These are phyloP conservation scores for Candida yuanshanica DNA, from an alignment of 805 yeast species.

Conservation along the genomic window DNA sequence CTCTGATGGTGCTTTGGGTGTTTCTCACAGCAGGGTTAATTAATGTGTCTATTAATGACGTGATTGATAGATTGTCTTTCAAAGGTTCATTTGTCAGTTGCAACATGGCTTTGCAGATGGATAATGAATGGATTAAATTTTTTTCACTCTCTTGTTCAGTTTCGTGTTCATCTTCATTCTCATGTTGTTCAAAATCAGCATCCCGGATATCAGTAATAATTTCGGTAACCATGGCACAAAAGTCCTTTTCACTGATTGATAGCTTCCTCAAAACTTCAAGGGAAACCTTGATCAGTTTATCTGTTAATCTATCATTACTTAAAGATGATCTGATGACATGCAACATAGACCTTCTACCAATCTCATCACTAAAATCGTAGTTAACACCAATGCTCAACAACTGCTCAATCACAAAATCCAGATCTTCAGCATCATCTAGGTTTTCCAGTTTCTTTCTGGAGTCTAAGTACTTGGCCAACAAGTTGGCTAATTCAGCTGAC, in stretches of 20 bases:
- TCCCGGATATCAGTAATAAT: constrained; percentile 81
- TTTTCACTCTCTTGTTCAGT: constrained; percentile 30
- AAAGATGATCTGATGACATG: constrained; percentile 53
- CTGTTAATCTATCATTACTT: constrained; percentile 51
- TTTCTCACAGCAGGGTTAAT: constrained; percentile 74
- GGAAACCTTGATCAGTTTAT: constrained; percentile 46
- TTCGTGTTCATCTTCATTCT: constrained; percentile 19
- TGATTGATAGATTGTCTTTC: constrained; percentile 57
- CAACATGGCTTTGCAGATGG: constrained; percentile 62
- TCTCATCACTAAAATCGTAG: constrained; percentile 85
- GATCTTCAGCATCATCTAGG: constrained; percentile 43
- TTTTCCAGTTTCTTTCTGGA: constrained; percentile 31
- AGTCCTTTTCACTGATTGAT: constrained; percentile 78
- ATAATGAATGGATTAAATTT: constrained; percentile 55
- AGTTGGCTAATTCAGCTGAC: constrained; percentile 60
- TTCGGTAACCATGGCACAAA: constrained; percentile 79
- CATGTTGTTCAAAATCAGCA: constrained; percentile 29
- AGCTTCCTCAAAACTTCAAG: constrained; percentile 62
- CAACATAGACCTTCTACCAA: constrained; percentile 77
- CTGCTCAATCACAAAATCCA: constrained; percentile 73
- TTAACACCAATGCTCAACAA: constrained; percentile 58
- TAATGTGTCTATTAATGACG: constrained; percentile 67
- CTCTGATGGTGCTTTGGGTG: constrained; percentile 47
- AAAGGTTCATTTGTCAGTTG: constrained; percentile 62
- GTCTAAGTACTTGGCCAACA: constrained; percentile 50